Evolutionary conservation across 2,329 filamentous ascomycete species (phyloP).

Genomic region (Penicillium sp.): DNA sequence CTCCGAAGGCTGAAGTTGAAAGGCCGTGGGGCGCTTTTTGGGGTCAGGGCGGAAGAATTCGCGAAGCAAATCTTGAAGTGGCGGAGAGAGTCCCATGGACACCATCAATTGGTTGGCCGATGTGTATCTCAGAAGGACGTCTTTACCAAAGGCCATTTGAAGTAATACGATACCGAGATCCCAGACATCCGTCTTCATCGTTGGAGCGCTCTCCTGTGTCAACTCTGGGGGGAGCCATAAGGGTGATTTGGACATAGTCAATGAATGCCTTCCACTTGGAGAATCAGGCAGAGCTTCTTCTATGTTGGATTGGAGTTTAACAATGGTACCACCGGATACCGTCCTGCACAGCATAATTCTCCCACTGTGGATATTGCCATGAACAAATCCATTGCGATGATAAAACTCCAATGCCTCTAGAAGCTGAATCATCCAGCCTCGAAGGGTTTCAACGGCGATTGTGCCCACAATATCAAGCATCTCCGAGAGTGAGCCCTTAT

Average conservation of each 20-base stretch:
- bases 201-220: slow-evolving; percentile 56
- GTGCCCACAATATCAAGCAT: slow-evolving; percentile 75
- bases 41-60: slow-evolving; percentile 83
- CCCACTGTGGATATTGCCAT: slow-evolving; percentile 75
- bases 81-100: slow-evolving; percentile 67
- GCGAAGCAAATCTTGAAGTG: slow-evolving; percentile 74
- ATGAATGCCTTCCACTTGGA: slow-evolving; percentile 39
- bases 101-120: slow-evolving; percentile 74
- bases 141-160: slow-evolving; percentile 89
- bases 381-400: slow-evolving; percentile 78
- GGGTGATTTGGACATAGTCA: slow-evolving; percentile 66
- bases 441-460: slow-evolving; percentile 70
- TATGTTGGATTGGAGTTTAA: slow-evolving; percentile 53
- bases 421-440: slow-evolving; percentile 87
- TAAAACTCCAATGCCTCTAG: slow-evolving; percentile 85
- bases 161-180: slow-evolving; percentile 87
- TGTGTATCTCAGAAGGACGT: slow-evolving; percentile 71
- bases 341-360: slow-evolving; percentile 77
- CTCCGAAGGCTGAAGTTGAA: slow-evolving; percentile 61
- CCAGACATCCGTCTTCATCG: slow-evolving; percentile 87
- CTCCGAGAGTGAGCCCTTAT: slow-evolving; percentile 79
- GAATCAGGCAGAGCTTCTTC: slow-evolving; percentile 52
- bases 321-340: slow-evolving; percentile 63
- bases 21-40: slow-evolving; percentile 80
- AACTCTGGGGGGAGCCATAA: slow-evolving; percentile 84